A percentile compares a stretch with the other conserved stretches of the same genome.
Conservation (phyloP, 257 asterid genomes). For the Lycium barbarum region DNA sequence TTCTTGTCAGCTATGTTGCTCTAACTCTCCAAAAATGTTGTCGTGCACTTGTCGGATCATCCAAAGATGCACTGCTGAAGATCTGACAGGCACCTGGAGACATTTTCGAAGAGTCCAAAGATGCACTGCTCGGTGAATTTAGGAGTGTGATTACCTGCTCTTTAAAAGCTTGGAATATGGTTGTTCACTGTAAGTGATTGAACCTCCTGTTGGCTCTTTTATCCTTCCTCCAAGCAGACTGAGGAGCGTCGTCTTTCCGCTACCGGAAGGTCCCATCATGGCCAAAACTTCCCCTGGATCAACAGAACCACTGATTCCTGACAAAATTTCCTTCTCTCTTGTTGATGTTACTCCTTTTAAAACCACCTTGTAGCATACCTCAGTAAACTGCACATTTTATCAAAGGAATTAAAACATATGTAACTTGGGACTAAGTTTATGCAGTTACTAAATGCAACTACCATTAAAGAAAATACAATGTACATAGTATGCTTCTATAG, state of each 20-base stretch:
- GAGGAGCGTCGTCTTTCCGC: slow-evolving; percentile 92
- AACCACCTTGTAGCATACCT: slow-evolving; percentile 82
- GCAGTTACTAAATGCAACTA: background rate
- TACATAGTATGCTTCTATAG: background rate
- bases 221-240: slow-evolving; percentile 85
- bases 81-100: too few relatives aligned
- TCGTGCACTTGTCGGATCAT: background rate
- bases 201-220: slow-evolving; percentile 63
- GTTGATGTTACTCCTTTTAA: slow-evolving; percentile 70
- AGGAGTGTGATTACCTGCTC: slow-evolving; percentile 58
- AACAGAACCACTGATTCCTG: slow-evolving; percentile 81
- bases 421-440: background rate
- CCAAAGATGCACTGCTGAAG: background rate
- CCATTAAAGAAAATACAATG: background rate
- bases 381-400: slow-evolving; percentile 73
- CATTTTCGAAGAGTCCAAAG: background rate
- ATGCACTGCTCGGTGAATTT: background rate
- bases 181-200: slow-evolving; percentile 74
- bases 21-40: background rate
- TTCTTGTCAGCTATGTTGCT: background rate
- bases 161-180: slow-evolving; percentile 84
- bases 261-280: slow-evolving; percentile 98
- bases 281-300: slow-evolving; percentile 96
- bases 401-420: background rate
- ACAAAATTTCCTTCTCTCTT: slow-evolving; percentile 75